Percentiles rank a stretch among this genome's conserved stretches.
phyloP scores from a whole-genome alignment of 306 rosid species.

The Delonix regia region DNA sequence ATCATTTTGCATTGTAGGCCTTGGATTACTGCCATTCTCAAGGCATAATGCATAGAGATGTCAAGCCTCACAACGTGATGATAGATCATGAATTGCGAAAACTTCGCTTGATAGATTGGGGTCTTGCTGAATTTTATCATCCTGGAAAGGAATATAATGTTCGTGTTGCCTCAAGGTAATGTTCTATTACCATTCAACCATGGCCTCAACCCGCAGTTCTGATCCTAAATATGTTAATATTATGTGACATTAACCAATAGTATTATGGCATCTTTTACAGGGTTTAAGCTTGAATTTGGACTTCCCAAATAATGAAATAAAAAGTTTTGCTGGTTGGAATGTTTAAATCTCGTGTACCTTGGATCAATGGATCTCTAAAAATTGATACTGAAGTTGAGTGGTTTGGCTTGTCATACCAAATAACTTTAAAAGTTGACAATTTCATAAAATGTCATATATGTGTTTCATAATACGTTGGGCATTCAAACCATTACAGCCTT shows the following conservation, averaged over 20 bases:
- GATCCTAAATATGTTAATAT: neutral
- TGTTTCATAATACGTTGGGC: neutral
- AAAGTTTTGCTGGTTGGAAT: neutral
- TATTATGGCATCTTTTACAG: neutral
- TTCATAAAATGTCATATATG: neutral
- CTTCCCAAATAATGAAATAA: neutral
- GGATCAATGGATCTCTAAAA: neutral
- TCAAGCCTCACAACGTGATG: slow-evolving; percentile 87
- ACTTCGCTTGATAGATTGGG: slow-evolving; percentile 90
- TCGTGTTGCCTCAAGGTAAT: slow-evolving; percentile 81
- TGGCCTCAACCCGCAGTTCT: neutral
- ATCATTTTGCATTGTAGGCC: slow-evolving; percentile 54
- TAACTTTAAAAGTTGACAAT: neutral
- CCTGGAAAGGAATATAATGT: slow-evolving; percentile 86
- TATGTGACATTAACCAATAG: neutral
- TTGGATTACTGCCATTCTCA: slow-evolving; percentile 83
- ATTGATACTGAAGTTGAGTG: slow-evolving; percentile 1
- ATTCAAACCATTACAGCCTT: neutral
- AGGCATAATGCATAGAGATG: slow-evolving; percentile 87
- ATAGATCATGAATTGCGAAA: slow-evolving; percentile 81
- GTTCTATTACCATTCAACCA: neutral
- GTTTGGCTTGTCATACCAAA: neutral
- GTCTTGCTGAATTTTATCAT: slow-evolving; percentile 86
- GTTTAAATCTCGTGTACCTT: slow-evolving; percentile 4
- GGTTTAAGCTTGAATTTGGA: neutral